These are phyloP conservation scores for Fusarium musae DNA, from an alignment of 2,329 filamentous ascomycete genomes.

Conservation along the genomic window DNA sequence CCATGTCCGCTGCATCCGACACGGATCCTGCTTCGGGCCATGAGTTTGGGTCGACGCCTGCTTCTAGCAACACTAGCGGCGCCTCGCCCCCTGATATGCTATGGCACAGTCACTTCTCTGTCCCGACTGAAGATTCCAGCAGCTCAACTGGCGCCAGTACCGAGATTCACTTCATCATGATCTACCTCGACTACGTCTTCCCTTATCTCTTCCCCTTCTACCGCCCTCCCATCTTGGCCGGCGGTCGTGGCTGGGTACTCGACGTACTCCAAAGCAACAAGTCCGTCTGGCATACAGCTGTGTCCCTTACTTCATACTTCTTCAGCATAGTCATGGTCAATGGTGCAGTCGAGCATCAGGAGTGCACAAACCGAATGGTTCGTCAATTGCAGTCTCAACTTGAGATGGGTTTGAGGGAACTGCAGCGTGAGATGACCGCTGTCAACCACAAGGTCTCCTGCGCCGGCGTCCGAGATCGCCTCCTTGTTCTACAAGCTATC, in stretches of 20 bases:
- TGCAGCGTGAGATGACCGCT: constrained; percentile 55
- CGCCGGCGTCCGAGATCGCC: constrained; percentile 48
- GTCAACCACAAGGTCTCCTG: constrained; percentile 48
- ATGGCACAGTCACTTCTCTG: constrained; percentile 48
- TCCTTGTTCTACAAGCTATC: constrained; percentile 61
- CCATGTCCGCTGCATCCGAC: constrained; percentile 43
- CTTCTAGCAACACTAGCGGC: constrained; percentile 46
- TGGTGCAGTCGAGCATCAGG: constrained; percentile 48
- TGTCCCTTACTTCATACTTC: constrained; percentile 68
- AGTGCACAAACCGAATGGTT: constrained; percentile 51
- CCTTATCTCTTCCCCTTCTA: constrained; percentile 74
- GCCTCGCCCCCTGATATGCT: constrained; percentile 48
- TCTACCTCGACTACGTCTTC: constrained; percentile 71
- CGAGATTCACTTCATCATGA: constrained; percentile 61
- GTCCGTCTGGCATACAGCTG: constrained; percentile 65
- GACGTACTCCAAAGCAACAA: constrained; percentile 67
- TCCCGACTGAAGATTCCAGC: constrained; percentile 35
- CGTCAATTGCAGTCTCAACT: constrained; percentile 57
- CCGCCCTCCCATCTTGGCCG: constrained; percentile 63
- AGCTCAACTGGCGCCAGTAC: constrained; percentile 40
- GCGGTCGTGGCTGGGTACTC: constrained; percentile 71
- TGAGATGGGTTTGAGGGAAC: constrained; percentile 56
- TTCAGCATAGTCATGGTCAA: constrained; percentile 58
- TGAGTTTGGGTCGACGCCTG: constrained; percentile 43
- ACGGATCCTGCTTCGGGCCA: constrained; percentile 43